Evolutionary conservation across 305 asterid genomes (phyloP), one percentile per base, ranked within the genome.

Genomic region (Solanum hybrid): DNA sequence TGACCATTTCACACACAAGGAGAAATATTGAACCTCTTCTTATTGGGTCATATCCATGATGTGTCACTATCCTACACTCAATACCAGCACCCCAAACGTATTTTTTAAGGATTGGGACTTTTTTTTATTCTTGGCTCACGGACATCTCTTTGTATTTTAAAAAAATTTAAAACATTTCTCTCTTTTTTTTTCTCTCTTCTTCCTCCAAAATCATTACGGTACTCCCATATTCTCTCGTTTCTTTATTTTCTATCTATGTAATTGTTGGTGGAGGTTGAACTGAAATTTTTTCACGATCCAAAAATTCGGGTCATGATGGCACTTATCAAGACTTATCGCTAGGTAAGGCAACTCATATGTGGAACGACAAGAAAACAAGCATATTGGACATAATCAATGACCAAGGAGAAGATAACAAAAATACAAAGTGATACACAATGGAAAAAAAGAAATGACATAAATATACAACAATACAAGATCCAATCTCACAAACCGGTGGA

Each of bases 41-140:
- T 51, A 77, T 32, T 86, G 37, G 88, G 56, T 56, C 75, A 86
- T 86, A 60, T 92, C 90, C 93, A 91, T 34, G 86, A 78, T 88
- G 94, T 94, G 94, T 94, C 95, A 88, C 91, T 88, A 93, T 93
- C 94, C 85, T 60, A 72, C 89, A 90, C 92, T 77, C 7, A 69
- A 69, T 69, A 69, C 4, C 31, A 69, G 9, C 17, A 71, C 8
- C 34, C 17, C 34, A 10, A 26, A 71, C 8, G 9, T 26, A 71
- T 10, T 26, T 71, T 71, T 71, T 24, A 71, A 26, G 34, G 77
- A 71, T 26, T 71, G 9, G 17, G 32, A 11, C 4, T n/a, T 42
- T 42, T 42, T 42, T 42, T 42, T 4, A 42, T 24, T 71, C 77
- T 71, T 24, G 17, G 10, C 31, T 69, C 32, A 69, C 0, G 9